A percentile compares a stretch with the other conserved stretches of the same genome.
Evolutionary conservation across 257 asterid species (phyloP).

Genomic region (Solanum verrucosum): DNA sequence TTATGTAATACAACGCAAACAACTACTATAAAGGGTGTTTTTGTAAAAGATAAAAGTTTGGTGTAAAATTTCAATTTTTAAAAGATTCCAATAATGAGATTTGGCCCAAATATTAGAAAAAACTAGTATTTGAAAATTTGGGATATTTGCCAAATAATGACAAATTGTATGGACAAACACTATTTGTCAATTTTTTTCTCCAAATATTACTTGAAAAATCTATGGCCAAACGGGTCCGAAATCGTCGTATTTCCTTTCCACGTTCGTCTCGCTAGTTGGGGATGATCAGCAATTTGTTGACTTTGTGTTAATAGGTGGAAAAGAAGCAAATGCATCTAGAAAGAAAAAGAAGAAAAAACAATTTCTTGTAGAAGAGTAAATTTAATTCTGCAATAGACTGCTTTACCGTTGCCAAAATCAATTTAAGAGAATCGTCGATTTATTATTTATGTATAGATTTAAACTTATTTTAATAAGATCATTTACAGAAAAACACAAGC

Average conservation of each 20-base stretch:
- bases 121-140: too few species aligned
- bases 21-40: too few species aligned
- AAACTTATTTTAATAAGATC: not conserved
- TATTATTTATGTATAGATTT: not conserved
- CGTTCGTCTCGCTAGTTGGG: not conserved
- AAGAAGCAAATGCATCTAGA: not conserved
- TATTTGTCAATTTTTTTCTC: too few species aligned
- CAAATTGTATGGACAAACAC: too few species aligned
- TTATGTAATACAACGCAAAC: too few species aligned
- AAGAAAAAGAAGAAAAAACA: not conserved
- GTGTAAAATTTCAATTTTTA: too few species aligned
- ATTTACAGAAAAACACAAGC: not conserved
- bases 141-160: too few species aligned
- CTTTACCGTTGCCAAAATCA: not conserved
- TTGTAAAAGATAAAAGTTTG: too few species aligned
- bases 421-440: not conserved
- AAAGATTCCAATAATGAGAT: too few species aligned
- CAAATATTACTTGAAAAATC: too few species aligned
- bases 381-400: not conserved
- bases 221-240: too few species aligned
- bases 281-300: not conserved
- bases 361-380: not conserved
- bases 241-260: not conserved
- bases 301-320: not conserved
- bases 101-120: too few species aligned